Conservation (phyloP, 768 basidiomycete genomes). For the Sporobolomyces roseus region DNA sequence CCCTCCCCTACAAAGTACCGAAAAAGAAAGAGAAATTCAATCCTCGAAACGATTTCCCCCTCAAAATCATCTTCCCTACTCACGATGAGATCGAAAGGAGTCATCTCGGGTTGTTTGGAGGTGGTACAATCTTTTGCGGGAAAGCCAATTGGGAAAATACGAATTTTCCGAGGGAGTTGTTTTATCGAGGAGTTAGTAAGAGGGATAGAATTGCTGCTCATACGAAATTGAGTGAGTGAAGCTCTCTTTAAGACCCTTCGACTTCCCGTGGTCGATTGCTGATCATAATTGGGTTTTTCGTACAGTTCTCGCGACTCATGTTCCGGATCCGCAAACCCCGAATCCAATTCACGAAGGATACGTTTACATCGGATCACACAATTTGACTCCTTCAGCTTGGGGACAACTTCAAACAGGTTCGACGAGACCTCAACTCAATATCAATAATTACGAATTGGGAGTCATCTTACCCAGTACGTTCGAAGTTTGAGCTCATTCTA, state of each 20-base stretch:
- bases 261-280: neutral
- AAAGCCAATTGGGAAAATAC: neutral
- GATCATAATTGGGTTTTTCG: neutral
- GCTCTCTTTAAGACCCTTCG: neutral
- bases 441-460: slow-evolving; percentile 37
- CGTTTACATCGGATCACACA: slow-evolving; percentile 36
- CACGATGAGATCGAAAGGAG: slow-evolving; percentile 5
- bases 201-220: slow-evolving; percentile 26
- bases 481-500: no score
- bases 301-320: slow-evolving; percentile 18
- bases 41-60: slow-evolving; percentile 4
- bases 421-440: neutral
- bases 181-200: slow-evolving; percentile 24
- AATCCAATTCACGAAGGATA: slow-evolving; percentile 19
- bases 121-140: slow-evolving; percentile 35
- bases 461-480: slow-evolving; percentile 28
- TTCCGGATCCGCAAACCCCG: neutral
- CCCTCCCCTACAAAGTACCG: neutral
- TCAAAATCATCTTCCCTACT: slow-evolving; percentile 40
- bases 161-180: slow-evolving; percentile 19
- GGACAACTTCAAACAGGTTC: slow-evolving; percentile 15
- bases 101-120: slow-evolving; percentile 7
- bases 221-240: slow-evolving; percentile 30
- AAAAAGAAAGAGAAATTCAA: no score
- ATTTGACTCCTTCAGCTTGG: slow-evolving; percentile 38